A percentile compares a stretch with the other conserved stretches of the same genome.
Evolutionary conservation across 805 yeast genomes (phyloP).

Genomic region (Monosporozyma yasuniensis): DNA sequence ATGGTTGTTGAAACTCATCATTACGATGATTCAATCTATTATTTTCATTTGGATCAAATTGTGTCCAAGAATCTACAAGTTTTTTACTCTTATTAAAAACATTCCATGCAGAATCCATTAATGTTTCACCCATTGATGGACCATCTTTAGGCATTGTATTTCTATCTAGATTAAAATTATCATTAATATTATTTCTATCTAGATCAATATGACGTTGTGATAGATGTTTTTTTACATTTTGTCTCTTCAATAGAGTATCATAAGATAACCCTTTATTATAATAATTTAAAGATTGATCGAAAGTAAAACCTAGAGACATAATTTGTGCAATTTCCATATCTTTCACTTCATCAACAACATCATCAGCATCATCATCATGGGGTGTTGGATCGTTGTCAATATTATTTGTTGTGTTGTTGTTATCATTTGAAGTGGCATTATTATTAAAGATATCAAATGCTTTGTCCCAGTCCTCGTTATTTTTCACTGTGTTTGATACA

Average conservation of each 20-base stretch:
- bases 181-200: not conserved
- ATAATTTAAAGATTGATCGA: conserved; percentile 16
- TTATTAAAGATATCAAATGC: conserved; percentile 15
- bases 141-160: not conserved
- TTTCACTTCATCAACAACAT: conserved; percentile 23
- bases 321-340: conserved; percentile 30
- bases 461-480: conserved; percentile 14
- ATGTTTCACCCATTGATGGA: not conserved
- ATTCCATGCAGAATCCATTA: conserved; percentile 15
- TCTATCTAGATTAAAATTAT: not conserved
- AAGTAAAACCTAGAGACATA: conserved; percentile 25
- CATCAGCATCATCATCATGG: not conserved
- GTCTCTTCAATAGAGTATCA: conserved; percentile 11
- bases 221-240: not conserved
- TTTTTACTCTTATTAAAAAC: conserved; percentile 28
- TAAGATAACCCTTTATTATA: conserved; percentile 22
- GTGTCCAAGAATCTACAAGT: conserved; percentile 17
- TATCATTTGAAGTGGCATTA: not conserved
- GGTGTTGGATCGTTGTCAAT: not conserved
- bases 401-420: not conserved
- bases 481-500: not conserved
- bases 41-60: not conserved
- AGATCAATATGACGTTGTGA: not conserved
- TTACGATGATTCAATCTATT: not conserved
- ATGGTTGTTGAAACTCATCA: not conserved